These are phyloP conservation scores for Penicillium psychrosexuale DNA, from an alignment of 2,329 filamentous ascomycete species.

Conservation along the genomic window DNA sequence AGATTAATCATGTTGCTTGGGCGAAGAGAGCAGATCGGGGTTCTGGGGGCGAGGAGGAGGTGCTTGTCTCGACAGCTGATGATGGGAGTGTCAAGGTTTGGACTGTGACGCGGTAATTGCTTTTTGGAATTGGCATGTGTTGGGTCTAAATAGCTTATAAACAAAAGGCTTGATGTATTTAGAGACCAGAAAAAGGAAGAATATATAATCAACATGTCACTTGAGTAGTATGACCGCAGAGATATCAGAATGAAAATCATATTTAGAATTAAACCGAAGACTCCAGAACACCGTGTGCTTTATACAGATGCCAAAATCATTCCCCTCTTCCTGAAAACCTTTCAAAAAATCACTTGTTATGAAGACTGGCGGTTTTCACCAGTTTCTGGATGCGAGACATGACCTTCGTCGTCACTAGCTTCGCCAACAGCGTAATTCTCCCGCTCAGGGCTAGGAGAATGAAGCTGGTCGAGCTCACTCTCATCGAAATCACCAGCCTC, in stretches of 20 bases:
- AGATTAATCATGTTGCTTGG: constrained; percentile 92
- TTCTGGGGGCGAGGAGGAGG: constrained; percentile 58
- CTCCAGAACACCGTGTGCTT: not conserved
- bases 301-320: constrained; percentile 6
- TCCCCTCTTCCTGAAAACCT: not conserved
- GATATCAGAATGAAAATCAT: not conserved
- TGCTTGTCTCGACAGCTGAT: constrained; percentile 87
- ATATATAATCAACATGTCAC: not conserved
- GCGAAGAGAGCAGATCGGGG: constrained; percentile 67
- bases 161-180: constrained; percentile 5
- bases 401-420: constrained; percentile 41
- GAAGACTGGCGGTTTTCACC: constrained; percentile 3
- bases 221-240: not conserved
- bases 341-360: constrained; percentile 5
- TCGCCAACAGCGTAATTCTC: constrained; percentile 51
- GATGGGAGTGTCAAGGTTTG: constrained; percentile 86
- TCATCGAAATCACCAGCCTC: constrained; percentile 64
- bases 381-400: not conserved
- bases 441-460: constrained; percentile 33
- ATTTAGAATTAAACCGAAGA: not conserved
- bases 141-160: not conserved
- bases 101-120: constrained; percentile 49
- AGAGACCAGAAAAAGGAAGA: not conserved
- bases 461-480: constrained; percentile 56
- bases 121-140: not conserved